These are phyloP conservation scores for Botryosphaeria dothidea DNA, from an alignment of 2,329 filamentous ascomycete species.

Conservation along the genomic window DNA sequence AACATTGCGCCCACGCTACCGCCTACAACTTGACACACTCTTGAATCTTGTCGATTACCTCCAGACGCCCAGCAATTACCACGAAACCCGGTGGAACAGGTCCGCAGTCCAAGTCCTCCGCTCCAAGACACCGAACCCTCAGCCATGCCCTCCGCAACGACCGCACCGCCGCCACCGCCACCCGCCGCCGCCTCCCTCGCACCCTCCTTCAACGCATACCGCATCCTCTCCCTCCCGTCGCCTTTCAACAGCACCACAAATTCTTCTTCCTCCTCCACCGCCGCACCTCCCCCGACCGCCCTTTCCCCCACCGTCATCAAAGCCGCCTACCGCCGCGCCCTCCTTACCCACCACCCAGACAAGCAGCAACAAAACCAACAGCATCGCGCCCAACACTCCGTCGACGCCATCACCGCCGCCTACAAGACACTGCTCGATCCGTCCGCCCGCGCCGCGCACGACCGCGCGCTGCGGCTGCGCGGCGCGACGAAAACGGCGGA, in stretches of 20 bases:
- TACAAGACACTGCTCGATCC: constrained; percentile 56
- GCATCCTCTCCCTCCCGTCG: constrained; percentile 10
- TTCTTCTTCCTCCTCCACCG: neutral
- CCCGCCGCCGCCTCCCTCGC: too few relatives aligned
- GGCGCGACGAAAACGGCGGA: neutral
- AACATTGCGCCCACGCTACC: neutral
- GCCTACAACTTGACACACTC: neutral
- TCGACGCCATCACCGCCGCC: constrained; percentile 62
- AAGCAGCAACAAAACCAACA: constrained; percentile 30
- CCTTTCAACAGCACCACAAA: neutral
- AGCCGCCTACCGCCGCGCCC: constrained; percentile 56
- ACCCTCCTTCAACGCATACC: constrained; percentile 19
- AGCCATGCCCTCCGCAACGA: neutral
- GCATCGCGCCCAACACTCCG: constrained; percentile 31
- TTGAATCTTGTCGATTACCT: neutral
- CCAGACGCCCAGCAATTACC: neutral
- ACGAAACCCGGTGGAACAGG: too few relatives aligned
- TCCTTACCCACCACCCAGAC: constrained; percentile 62
- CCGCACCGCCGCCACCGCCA: too few relatives aligned
- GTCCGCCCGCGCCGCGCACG: constrained; percentile 48
- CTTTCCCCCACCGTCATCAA: constrained; percentile 14
- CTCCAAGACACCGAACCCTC: neutral
- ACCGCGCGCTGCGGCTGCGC: constrained; percentile 28
- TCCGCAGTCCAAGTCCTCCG: neutral
- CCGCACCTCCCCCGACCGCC: neutral